Conservation (phyloP, 179 eudicot genomes). For the Kewa caespitosa region DNA sequence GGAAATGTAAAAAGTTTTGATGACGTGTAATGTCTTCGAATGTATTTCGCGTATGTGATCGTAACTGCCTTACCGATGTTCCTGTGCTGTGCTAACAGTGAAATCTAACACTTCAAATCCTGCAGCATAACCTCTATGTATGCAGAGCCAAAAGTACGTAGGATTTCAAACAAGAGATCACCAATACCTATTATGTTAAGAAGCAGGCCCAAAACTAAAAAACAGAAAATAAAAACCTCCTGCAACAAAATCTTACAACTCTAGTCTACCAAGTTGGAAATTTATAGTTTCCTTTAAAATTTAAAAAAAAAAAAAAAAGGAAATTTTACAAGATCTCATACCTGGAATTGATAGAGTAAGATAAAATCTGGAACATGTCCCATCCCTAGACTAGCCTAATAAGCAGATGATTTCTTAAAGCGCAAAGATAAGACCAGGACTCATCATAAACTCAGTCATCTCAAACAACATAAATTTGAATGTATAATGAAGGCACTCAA, state of each 20-base stretch:
- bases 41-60: not conserved
- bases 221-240: not conserved
- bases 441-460: constrained; percentile 11
- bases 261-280: not conserved
- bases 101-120: not conserved
- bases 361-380: too few species aligned
- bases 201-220: not conserved
- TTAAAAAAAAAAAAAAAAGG: not conserved
- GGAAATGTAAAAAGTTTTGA: not conserved
- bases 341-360: too few species aligned
- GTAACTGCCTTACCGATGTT: not conserved
- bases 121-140: not conserved
- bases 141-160: too few species aligned
- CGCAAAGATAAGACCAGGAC: constrained; percentile 11
- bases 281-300: not conserved
- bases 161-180: too few species aligned
- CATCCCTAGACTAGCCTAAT: not conserved
- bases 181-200: too few species aligned
- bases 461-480: constrained; percentile 17
- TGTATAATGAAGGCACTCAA: constrained; percentile 15
- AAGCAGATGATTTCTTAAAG: not conserved
- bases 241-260: not conserved
- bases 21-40: not conserved
- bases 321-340: too few species aligned
- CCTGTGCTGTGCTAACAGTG: not conserved